Conservation (phyloP, 371 early-diverging fungal genomes). For the Circinella umbellata region DNA sequence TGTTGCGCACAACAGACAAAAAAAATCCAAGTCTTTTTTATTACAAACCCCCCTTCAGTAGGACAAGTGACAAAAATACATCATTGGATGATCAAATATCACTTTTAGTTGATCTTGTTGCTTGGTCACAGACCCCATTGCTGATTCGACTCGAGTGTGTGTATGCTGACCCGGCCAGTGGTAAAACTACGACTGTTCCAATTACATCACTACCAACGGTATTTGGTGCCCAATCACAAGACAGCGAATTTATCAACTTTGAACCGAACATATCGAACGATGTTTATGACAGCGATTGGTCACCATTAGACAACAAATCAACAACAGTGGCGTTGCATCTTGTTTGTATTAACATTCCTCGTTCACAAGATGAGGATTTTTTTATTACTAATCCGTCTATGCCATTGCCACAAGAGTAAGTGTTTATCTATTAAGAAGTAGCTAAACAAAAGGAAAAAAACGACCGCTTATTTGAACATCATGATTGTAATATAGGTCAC, state of each 20-base stretch:
- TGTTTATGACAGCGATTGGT: conserved; percentile 40
- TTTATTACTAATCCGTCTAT: conserved; percentile 9
- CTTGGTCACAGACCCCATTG: conserved; percentile 58
- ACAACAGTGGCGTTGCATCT: conserved; percentile 65
- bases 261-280: conserved; percentile 43
- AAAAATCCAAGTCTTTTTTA: conserved; percentile 58
- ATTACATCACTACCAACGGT: conserved; percentile 61
- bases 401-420: conserved; percentile 21
- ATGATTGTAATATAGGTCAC: conserved; percentile 16
- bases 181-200: conserved; percentile 47
- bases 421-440: background rate
- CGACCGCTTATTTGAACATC: background rate
- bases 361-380: conserved; percentile 39
- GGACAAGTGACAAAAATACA: conserved; percentile 3
- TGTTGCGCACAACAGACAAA: conserved; percentile 46
- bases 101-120: conserved; percentile 50
- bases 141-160: conserved; percentile 65
- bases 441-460: background rate
- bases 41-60: conserved; percentile 60
- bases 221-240: conserved; percentile 35
- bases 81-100: conserved; percentile 39
- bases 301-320: conserved; percentile 61
- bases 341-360: conserved; percentile 64
- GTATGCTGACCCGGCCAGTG: conserved; percentile 42
- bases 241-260: conserved; percentile 49